These are phyloP conservation scores for Penicillium fimorum DNA, from an alignment of 495 filamentous ascomycete genomes.

Conservation along the genomic window DNA sequence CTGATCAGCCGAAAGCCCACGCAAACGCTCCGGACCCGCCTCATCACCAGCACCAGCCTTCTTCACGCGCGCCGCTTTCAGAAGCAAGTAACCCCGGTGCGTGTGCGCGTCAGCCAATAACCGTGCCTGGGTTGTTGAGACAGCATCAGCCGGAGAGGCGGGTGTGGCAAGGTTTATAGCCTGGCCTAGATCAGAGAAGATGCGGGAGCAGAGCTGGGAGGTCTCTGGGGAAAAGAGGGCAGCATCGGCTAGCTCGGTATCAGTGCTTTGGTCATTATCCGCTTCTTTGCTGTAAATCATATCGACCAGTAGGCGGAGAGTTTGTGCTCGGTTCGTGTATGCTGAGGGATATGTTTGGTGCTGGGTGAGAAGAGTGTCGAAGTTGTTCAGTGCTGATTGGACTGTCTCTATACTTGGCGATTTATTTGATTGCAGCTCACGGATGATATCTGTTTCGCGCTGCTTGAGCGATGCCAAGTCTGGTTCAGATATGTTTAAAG, in stretches of 20 bases:
- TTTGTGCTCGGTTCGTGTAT: conserved; percentile 75
- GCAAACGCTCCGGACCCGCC: conserved; percentile 34
- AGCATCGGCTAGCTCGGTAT: conserved; percentile 11
- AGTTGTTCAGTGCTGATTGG: conserved; percentile 32
- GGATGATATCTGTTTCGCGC: conserved; percentile 34
- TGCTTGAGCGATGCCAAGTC: conserved; percentile 25
- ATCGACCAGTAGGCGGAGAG: conserved; percentile 52
- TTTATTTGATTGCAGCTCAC: conserved; percentile 23
- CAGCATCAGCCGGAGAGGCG: conserved; percentile 39
- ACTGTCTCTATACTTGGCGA: conserved; percentile 21
- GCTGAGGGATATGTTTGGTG: conserved; percentile 70
- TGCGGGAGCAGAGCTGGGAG: conserved; percentile 26
- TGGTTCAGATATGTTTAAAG: conserved; percentile 27
- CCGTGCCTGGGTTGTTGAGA: conserved; percentile 60
- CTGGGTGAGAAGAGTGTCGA: conserved; percentile 54
- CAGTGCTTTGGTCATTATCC: not conserved
- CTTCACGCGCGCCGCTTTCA: conserved; percentile 57
- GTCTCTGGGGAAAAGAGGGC: conserved; percentile 23
- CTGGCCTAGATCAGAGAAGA: conserved; percentile 60
- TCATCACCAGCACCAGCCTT: conserved; percentile 6
- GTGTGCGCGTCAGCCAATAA: conserved; percentile 71
- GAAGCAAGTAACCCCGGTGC: conserved; percentile 71
- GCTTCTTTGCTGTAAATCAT: conserved; percentile 11
- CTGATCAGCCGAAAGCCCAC: conserved; percentile 45
- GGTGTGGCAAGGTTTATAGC: conserved; percentile 69